Evolutionary conservation across 2,329 filamentous ascomycete species (phyloP).

Genomic region (Penicillium sp.): DNA sequence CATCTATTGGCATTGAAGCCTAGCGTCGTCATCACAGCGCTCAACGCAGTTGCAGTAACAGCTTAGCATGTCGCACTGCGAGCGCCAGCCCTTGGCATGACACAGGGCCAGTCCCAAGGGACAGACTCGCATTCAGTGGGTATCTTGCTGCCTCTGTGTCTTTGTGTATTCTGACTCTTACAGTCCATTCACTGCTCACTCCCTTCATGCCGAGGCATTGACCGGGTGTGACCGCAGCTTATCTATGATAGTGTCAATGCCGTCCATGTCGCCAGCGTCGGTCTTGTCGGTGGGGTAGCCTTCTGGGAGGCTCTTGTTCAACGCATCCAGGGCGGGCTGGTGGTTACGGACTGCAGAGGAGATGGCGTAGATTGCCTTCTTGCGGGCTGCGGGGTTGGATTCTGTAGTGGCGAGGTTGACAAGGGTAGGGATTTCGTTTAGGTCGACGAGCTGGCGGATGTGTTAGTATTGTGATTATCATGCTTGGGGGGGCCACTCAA

Average conservation of each 20-base stretch:
- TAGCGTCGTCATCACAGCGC: neutral
- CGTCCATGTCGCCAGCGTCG: slow-evolving; percentile 86
- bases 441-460: slow-evolving; percentile 49
- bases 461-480: slow-evolving; percentile 26
- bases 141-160: slow-evolving; percentile 1
- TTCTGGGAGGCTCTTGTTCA: slow-evolving; percentile 67
- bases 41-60: neutral
- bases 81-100: neutral
- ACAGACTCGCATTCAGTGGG: neutral
- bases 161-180: slow-evolving; percentile 1
- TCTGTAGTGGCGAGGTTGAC: slow-evolving; percentile 64
- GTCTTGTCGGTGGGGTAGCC: slow-evolving; percentile 60
- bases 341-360: slow-evolving; percentile 86
- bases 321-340: slow-evolving; percentile 67
- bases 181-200: neutral
- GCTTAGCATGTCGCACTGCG: neutral
- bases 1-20: neutral
- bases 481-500: slow-evolving; percentile 44
- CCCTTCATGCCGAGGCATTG: slow-evolving; percentile 29
- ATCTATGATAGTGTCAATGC: slow-evolving; percentile 72
- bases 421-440: slow-evolving; percentile 69
- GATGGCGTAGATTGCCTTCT: slow-evolving; percentile 86
- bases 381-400: slow-evolving; percentile 64
- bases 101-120: neutral
- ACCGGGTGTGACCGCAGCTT: slow-evolving; percentile 56